phyloP scores from a whole-genome alignment of 148 eudicot genomes.

The Rhododendron simsii region DNA sequence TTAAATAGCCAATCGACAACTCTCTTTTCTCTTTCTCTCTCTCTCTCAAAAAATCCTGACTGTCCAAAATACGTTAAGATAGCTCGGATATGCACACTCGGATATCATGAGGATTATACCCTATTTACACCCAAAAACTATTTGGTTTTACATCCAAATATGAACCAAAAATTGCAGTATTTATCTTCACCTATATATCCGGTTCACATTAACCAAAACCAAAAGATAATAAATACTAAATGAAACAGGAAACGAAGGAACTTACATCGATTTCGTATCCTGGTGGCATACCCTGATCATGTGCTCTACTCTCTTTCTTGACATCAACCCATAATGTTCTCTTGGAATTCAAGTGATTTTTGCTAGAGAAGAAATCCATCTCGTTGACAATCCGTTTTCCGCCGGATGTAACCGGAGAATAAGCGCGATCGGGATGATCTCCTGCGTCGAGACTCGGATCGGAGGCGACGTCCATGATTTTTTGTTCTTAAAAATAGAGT shows the following conservation, averaged over 20 bases:
- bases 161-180: no score
- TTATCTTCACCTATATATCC: no score
- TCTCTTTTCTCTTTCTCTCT: no score
- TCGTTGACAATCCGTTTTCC: constrained; percentile 24
- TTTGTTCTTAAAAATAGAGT: background rate
- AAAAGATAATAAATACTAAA: background rate
- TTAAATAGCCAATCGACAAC: no score
- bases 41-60: no score
- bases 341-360: background rate
- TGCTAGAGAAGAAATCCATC: constrained; percentile 34
- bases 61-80: no score
- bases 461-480: constrained; percentile 11
- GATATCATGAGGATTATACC: no score
- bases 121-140: no score
- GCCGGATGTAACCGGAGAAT: background rate
- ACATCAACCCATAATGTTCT: constrained; percentile 2
- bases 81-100: no score
- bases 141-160: no score
- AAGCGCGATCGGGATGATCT: background rate
- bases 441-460: background rate
- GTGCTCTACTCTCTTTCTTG: background rate
- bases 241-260: background rate
- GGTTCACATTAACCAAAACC: background rate
- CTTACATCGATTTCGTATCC: constrained; percentile 9
- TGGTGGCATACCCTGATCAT: background rate